phyloP scores from a whole-genome alignment of 176 grass and related monocot genomes.

The Carex myosuroides region DNA sequence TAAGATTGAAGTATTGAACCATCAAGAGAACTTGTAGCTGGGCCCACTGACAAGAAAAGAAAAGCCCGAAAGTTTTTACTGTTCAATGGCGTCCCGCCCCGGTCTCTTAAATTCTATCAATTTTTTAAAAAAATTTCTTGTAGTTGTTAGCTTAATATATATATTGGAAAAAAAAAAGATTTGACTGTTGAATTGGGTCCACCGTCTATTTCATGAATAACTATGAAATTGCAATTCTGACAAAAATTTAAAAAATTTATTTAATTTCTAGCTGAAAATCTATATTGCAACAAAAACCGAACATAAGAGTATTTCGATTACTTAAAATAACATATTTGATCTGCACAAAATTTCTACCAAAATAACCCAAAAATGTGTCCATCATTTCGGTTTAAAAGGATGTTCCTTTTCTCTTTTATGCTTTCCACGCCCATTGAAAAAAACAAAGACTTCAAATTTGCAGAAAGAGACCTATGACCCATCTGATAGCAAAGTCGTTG shows the following conservation, averaged over 20 bases:
- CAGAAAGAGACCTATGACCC: neutral
- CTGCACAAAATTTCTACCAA: neutral
- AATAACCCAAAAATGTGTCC: neutral
- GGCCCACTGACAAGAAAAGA: neutral
- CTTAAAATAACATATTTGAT: neutral
- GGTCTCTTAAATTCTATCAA: too few species aligned
- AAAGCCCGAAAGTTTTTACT: neutral
- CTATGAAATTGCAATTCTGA: neutral
- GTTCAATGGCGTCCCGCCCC: too few species aligned
- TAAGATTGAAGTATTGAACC: neutral
- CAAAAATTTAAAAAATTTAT: neutral
- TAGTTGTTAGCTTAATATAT: too few species aligned
- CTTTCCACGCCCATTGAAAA: neutral
- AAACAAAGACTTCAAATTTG: neutral
- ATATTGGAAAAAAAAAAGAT: too few species aligned
- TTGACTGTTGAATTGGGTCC: neutral
- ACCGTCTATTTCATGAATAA: neutral
- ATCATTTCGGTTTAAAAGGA: neutral
- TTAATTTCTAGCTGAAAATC: neutral
- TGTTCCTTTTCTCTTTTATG: neutral
- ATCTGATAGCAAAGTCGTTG: neutral
- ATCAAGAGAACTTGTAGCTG: neutral
- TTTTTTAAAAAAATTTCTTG: too few species aligned
- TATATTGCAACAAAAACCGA: neutral
- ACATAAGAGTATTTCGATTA: neutral